Percentiles rank a stretch among this genome's conserved stretches.
Evolutionary conservation across 2,329 filamentous ascomycete genomes (phyloP).

Genomic region (Fusarium xyrophilum): DNA sequence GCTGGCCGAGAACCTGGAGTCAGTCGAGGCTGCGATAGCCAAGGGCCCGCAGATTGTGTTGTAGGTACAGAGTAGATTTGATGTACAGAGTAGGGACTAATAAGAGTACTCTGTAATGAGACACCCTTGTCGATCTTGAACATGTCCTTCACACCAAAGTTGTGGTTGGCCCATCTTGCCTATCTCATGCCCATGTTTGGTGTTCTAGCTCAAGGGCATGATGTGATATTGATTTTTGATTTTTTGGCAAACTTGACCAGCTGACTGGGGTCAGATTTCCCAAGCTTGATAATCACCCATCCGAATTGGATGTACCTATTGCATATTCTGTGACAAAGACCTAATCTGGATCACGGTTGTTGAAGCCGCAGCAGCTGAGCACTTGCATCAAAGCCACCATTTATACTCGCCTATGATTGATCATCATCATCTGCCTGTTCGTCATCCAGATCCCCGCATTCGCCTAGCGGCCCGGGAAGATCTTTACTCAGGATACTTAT

Average conservation of each 20-base stretch:
- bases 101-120: too few species aligned
- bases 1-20: constrained; percentile 28
- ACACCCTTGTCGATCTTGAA: constrained; percentile 36
- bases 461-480: constrained; percentile 15
- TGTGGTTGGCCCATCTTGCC: constrained; percentile 31
- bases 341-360: background rate
- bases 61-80: background rate
- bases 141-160: constrained; percentile 37
- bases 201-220: background rate
- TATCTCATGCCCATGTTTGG: constrained; percentile 5
- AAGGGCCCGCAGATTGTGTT: constrained; percentile 20
- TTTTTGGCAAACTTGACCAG: background rate
- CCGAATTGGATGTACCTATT: background rate
- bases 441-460: constrained; percentile 16
- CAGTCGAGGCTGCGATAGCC: constrained; percentile 37
- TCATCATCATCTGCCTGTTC: background rate
- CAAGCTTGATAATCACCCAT: background rate
- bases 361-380: background rate
- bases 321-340: background rate
- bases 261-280: background rate
- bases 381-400: constrained; percentile 8
- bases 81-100: constrained; percentile 12
- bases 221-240: background rate
- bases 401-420: background rate
- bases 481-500: constrained; percentile 26